A percentile compares a stretch with the other conserved stretches of the same genome.
Conservation (phyloP, 1,284 basidiomycete genomes). For the Chondrostereum purpureum region DNA sequence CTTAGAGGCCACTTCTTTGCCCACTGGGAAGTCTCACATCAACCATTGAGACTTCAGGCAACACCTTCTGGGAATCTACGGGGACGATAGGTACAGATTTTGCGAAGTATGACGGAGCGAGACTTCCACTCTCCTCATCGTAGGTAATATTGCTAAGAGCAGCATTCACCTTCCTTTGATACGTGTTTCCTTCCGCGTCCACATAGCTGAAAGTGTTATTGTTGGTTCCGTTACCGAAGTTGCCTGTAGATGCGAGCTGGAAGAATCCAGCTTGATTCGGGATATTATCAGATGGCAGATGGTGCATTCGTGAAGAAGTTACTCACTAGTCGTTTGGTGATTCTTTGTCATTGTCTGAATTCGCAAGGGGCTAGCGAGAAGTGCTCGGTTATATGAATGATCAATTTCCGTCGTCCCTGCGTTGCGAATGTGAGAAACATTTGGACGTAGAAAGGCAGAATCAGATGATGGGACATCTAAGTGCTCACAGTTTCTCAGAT, state of each 20-base stretch:
- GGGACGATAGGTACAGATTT: too few relatives aligned
- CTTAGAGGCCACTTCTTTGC: not conserved
- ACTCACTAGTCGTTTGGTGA: constrained; percentile 50
- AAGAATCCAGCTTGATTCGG: constrained; percentile 46
- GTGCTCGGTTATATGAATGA: constrained; percentile 58
- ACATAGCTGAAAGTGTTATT: constrained; percentile 60
- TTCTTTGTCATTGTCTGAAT: constrained; percentile 50
- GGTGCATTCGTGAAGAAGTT: not conserved
- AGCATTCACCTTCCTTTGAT: constrained; percentile 51
- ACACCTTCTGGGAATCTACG: not conserved
- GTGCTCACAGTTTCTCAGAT: not conserved
- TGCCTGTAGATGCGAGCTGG: constrained; percentile 36
- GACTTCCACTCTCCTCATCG: constrained; percentile 50
- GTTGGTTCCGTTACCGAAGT: constrained; percentile 62
- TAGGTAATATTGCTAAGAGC: constrained; percentile 54
- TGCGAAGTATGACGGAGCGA: constrained; percentile 40
- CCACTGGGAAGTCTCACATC: constrained; percentile 1
- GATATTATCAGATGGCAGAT: constrained; percentile 1
- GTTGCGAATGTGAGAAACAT: constrained; percentile 4
- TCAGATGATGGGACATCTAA: constrained; percentile 17
- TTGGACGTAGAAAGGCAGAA: not conserved
- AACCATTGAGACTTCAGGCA: too few relatives aligned
- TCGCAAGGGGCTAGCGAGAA: constrained; percentile 54
- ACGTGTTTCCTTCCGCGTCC: constrained; percentile 59
- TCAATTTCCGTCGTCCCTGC: constrained; percentile 52